phyloP scores from a whole-genome alignment of 345 rosid species.

The Bruguiera gymnorhiza region DNA sequence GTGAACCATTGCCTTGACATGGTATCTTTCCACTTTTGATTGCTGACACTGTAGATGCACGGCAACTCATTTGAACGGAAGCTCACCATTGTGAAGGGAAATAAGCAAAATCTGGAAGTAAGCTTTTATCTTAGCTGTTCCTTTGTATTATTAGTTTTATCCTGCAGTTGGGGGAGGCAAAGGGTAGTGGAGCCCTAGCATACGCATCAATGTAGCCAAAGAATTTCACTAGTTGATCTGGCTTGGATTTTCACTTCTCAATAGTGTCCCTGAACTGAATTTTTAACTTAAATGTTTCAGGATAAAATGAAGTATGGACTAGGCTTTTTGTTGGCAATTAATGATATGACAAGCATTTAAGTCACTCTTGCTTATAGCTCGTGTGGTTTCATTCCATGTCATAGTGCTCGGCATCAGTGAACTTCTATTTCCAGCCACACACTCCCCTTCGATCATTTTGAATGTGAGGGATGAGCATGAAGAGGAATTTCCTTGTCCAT shows the following conservation, averaged over 20 bases:
- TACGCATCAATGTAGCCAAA: not conserved
- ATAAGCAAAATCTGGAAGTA: constrained; percentile 41
- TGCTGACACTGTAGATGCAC: constrained; percentile 48
- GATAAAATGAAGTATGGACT: not conserved
- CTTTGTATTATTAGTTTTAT: not conserved
- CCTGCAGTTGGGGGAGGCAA: no score
- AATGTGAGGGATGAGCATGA: not conserved
- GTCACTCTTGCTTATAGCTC: not conserved
- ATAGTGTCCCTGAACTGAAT: not conserved
- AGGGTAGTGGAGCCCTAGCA: not conserved
- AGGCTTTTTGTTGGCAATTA: not conserved
- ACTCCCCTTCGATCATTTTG: not conserved
- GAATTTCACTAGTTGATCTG: not conserved
- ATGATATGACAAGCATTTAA: constrained; percentile 2
- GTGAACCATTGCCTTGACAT: not conserved
- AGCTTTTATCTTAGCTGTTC: constrained; percentile 19
- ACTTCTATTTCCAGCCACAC: not conserved
- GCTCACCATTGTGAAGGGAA: constrained; percentile 68
- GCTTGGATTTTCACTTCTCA: not conserved
- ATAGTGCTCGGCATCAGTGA: not conserved
- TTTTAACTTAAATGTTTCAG: not conserved
- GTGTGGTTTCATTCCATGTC: not conserved
- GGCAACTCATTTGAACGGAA: constrained; percentile 92
- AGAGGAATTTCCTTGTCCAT: not conserved
- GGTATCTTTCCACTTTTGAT: constrained; percentile 11